Evolutionary conservation across 225 moss, liverwort and hornwort genomes (phyloP).

Genomic region (Bryum argenteum): DNA sequence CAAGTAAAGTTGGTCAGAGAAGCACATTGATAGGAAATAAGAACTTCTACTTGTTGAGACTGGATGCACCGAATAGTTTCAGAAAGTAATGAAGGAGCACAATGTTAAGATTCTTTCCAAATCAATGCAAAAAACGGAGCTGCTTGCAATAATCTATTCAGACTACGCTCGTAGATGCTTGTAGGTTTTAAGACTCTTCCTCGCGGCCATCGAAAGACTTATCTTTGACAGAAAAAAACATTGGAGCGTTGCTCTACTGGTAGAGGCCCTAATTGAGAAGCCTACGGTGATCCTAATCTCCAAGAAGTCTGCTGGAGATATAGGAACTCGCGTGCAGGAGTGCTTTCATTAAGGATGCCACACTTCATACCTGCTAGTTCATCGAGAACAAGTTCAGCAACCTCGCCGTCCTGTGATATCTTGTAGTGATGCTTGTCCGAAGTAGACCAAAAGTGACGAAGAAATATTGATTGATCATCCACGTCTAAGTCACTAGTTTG

Average conservation of each 20-base stretch:
- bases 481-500: constrained; percentile 27
- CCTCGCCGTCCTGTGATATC: constrained; percentile 48
- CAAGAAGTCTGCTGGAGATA: not conserved
- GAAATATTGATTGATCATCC: constrained; percentile 43
- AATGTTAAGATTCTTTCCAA: not conserved
- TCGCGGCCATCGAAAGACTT: not conserved
- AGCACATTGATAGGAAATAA: not conserved
- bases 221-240: not conserved
- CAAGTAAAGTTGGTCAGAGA: not conserved
- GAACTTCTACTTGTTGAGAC: not conserved
- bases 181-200: not conserved
- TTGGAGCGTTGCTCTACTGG: not conserved
- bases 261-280: not conserved
- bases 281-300: not conserved
- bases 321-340: not conserved
- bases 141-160: not conserved
- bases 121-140: not conserved
- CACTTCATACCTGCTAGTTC: constrained; percentile 35
- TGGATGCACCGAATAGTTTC: not conserved
- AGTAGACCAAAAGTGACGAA: constrained; percentile 59
- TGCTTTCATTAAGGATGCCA: not conserved
- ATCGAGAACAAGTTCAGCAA: constrained; percentile 56
- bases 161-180: not conserved
- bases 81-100: not conserved
- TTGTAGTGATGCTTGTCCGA: constrained; percentile 57